Evolutionary conservation across 371 early-diverging fungal genomes (phyloP).

Genomic region (Mucor plumbeus): DNA sequence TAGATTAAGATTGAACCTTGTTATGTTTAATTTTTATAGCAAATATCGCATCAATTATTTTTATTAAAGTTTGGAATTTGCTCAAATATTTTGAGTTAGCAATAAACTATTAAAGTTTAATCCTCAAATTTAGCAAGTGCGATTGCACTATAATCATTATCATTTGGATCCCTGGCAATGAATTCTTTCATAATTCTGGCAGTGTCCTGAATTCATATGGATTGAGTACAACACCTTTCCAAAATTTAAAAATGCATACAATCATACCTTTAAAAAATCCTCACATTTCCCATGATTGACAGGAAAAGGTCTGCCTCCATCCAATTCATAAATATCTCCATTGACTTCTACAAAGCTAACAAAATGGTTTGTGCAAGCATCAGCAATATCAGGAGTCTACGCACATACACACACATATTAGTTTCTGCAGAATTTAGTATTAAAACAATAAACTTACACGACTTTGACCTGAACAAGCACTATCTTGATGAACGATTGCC

Average conservation of each 20-base stretch:
- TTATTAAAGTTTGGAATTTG: too few relatives aligned
- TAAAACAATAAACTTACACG: constrained; percentile 33
- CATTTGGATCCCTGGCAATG: constrained; percentile 74
- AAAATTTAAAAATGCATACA: background rate
- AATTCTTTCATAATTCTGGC: constrained; percentile 69
- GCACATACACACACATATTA: too few relatives aligned
- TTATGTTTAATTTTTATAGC: too few relatives aligned
- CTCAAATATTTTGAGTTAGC: too few relatives aligned
- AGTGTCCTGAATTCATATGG: constrained; percentile 48
- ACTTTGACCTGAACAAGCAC: constrained; percentile 79
- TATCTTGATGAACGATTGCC: constrained; percentile 58
- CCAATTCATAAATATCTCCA: constrained; percentile 84
- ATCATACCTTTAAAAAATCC: constrained; percentile 61
- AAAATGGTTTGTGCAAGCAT: constrained; percentile 82
- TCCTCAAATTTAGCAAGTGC: constrained; percentile 42
- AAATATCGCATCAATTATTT: too few relatives aligned
- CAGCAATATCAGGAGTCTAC: constrained; percentile 69
- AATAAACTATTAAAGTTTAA: background rate
- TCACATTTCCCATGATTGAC: constrained; percentile 78
- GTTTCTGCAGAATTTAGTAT: background rate
- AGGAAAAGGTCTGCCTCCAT: constrained; percentile 81
- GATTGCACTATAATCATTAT: constrained; percentile 70
- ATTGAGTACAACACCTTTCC: background rate
- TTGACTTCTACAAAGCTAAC: constrained; percentile 78
- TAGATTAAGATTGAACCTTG: too few relatives aligned